Conservation (phyloP, 2,329 filamentous ascomycete species). For the Blumeriella jaapii region DNA sequence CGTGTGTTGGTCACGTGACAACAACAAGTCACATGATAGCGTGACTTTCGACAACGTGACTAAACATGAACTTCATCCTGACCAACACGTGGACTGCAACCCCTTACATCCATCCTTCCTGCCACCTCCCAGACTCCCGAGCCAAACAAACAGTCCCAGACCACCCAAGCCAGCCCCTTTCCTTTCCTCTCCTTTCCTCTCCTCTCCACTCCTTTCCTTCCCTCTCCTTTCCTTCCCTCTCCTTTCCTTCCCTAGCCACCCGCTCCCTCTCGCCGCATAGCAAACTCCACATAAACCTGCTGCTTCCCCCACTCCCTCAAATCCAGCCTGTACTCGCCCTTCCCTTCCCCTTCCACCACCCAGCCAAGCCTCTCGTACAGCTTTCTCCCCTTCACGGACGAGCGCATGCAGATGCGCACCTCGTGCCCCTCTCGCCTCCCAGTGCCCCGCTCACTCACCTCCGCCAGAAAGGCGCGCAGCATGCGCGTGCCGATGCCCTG, state of each 20-base stretch:
- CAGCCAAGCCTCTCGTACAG: constrained; percentile 8
- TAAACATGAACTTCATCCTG: no score
- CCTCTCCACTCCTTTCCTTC: neutral
- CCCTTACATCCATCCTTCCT: no score
- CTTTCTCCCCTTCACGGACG: neutral
- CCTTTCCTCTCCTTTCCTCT: no score
- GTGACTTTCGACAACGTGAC: no score
- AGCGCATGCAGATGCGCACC: neutral
- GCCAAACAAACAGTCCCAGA: no score
- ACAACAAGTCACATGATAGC: no score
- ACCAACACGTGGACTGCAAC: no score
- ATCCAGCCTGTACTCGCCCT: constrained; percentile 3
- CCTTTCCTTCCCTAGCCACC: neutral
- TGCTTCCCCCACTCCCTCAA: constrained; percentile 3
- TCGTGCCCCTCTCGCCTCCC: no score
- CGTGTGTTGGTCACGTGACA: no score
- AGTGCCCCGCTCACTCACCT: neutral
- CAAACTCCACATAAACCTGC: constrained; percentile 2
- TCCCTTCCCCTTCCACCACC: neutral
- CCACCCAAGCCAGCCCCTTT: no score
- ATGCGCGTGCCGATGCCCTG: constrained; percentile 1
- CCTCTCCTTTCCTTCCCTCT: neutral
- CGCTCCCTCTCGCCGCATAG: constrained; percentile 3
- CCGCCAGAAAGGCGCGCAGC: neutral
- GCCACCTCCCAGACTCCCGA: no score